Evolutionary conservation across 2,329 filamentous ascomycete species (phyloP).

Genomic region (Aspergillus ruber): DNA sequence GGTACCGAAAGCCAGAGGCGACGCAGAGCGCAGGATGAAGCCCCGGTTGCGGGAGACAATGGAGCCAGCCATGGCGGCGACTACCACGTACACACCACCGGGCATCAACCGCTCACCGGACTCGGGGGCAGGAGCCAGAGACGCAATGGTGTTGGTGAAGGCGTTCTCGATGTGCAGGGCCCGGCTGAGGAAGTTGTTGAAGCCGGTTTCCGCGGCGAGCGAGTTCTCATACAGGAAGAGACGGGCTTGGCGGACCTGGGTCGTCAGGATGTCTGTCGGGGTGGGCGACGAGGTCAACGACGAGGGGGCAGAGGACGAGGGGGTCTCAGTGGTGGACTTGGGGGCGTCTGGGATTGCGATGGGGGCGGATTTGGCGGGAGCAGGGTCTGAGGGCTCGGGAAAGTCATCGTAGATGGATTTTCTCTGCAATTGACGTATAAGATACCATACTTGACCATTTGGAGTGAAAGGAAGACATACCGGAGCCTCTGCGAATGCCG

Average conservation of each 20-base stretch:
- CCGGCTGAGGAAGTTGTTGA: slow-evolving; percentile 75
- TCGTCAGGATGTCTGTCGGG: slow-evolving; percentile 82
- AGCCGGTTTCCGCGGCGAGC: slow-evolving; percentile 66
- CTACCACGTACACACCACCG: slow-evolving; percentile 83
- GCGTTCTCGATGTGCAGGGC: slow-evolving; percentile 80
- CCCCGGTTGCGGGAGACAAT: slow-evolving; percentile 86
- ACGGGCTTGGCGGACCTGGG: slow-evolving; percentile 71
- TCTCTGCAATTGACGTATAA: slow-evolving; percentile 20
- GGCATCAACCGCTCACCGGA: slow-evolving; percentile 85
- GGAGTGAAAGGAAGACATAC: slow-evolving; percentile 19
- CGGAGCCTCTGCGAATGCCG: slow-evolving; percentile 38
- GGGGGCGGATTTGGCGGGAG: slow-evolving; percentile 10
- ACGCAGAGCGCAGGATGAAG: slow-evolving; percentile 68
- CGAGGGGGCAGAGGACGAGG: neutral
- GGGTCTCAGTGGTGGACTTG: neutral
- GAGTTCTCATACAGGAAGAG: slow-evolving; percentile 74
- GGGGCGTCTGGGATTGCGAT: slow-evolving; percentile 1
- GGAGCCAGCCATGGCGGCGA: slow-evolving; percentile 88
- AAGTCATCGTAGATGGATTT: slow-evolving; percentile 39
- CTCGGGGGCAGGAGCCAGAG: slow-evolving; percentile 76
- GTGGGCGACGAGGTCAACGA: slow-evolving; percentile 51
- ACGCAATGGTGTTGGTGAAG: slow-evolving; percentile 83
- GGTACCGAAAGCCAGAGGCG: slow-evolving; percentile 73
- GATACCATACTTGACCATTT: neutral
- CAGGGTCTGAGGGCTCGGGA: slow-evolving; percentile 22